Base-by-base conservation (phyloP, 2,329 filamentous ascomycete genomes). In the Sporothrix brunneoviolacea region DNA sequence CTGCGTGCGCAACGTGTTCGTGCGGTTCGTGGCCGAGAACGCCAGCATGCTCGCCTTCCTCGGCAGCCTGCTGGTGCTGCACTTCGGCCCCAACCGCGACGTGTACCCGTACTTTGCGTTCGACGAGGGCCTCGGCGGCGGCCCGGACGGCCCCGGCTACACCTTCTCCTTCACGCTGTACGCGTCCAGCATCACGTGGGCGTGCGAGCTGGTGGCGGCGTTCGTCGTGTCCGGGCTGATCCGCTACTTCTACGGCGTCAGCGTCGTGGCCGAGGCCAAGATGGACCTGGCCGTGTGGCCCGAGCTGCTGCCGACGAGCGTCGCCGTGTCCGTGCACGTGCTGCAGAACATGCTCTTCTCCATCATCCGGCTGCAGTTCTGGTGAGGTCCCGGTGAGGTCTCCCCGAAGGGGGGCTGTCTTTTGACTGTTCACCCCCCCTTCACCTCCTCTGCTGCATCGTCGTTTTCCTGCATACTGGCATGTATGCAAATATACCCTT, bases 281-380 rank as follows among this genome's bases (percentile, higher is more conserved):
- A 68, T 78, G 54, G 82, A 86, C 64, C 68, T 86, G 57, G 76
- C 75, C 7, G 76, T 80, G 50, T 85, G 82, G 79, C 82, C 82
- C 2, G 82, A 85, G 68, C 65, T 86, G 59, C 65, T 86, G 59
- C 82, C 82, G 16, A 83, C 82, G 3, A 79, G 78, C 49, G 77
- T 83, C 18, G 79, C 78, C 19, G 82, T 84, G 19, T 80, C 80
- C 69, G 68, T 85, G 62, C 82, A 86, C 59, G 82, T 85, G 45
- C 61, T 85, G 65, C 82, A 86, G 67, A 86, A 85, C 63, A 86
- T 86, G 82, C 65, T 86, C 50, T 85, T 86, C 66, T 82, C 79
- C 40, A 85, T 86, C 59, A 77, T 84, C 32, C 74, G 82, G 55
- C 66, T 86, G 60, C 75, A 79, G 56, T 85, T 86, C 58, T 70